Base-by-base conservation (phyloP, 352 stramenopile species). In the Lagenidium sp. region DNA sequence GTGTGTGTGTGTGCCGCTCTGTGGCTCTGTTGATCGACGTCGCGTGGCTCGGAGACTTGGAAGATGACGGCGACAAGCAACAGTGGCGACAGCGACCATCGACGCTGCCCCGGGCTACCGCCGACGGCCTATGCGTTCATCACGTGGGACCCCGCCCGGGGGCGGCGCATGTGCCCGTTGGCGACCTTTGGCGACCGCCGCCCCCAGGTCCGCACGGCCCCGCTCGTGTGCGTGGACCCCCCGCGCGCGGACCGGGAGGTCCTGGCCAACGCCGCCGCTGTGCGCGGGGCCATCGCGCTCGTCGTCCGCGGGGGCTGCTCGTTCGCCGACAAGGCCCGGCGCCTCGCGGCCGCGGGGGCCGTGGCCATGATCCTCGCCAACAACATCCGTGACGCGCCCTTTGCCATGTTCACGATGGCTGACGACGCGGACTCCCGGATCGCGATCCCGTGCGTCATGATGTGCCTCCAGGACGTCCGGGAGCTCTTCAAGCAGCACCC, bases 231-330 rank as follows among this genome's bases (percentile, higher is more conserved):
- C 42, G 68, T 78, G 0, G 59, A 84, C 2, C 76, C 73, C 15
- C 68, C 73, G 16, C 70, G 65, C 5, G 77, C 77, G 4, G 76
- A 85, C 46, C 51, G 63, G n/a, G 53, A 59, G 6, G 34, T 60
- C 35, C 50, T 89, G 10, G 39, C 54, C 26, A 85, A 86, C 36
- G 62, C 62, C 15, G 35, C 35, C 1, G 70, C 75, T 4, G 43
- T 89, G 20, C 50, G 40, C 0, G 76, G 70, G 15, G 42, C 65
- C 16, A 68, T 88, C 19, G 76, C 68, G 25, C 45, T 85, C 16
- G 76, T 85, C 16, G 68, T 83, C 21, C 76, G 73, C 5, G 76
- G 73, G 15, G 73, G 75, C 19, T 88, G 73, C 57, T 83, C 70
- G 26, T 85, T 88, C 16, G 57, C 60, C 6, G 60, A 71, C 31